phyloP scores from a whole-genome alignment of 148 eudicot species.

The Camellia lanceoleosa region DNA sequence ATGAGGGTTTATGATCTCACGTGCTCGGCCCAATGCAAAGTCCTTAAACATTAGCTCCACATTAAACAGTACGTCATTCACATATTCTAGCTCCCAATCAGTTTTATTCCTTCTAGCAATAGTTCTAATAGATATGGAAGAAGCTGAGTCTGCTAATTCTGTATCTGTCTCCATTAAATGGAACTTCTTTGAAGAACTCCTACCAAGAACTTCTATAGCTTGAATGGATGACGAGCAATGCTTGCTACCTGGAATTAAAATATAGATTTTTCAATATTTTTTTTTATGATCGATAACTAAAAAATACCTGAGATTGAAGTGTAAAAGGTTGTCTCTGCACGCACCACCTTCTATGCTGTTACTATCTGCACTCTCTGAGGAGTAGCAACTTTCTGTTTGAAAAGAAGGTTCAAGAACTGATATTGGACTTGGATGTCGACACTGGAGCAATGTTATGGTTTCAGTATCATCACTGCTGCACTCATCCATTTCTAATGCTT shows the following conservation, averaged over 20 bases:
- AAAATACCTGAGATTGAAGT: background rate
- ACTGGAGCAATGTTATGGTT: constrained; percentile 38
- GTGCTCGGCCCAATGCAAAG: constrained; percentile 53
- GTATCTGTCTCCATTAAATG: constrained; percentile 43
- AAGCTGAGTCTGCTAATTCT: constrained; percentile 85
- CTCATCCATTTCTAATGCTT: constrained; percentile 33
- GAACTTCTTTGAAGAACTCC: constrained; percentile 31
- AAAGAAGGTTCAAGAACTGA: constrained; percentile 74
- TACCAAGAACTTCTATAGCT: constrained; percentile 41
- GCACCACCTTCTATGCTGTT: constrained; percentile 55
- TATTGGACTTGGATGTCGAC: constrained; percentile 65
- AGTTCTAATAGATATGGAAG: constrained; percentile 41
- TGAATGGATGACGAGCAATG: constrained; percentile 51
- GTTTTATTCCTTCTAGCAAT: constrained; percentile 18
- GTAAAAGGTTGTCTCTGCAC: background rate
- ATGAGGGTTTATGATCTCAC: constrained; percentile 58
- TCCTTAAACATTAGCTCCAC: constrained; percentile 64
- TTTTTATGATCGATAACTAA: too few relatives aligned
- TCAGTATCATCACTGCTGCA: constrained; percentile 36
- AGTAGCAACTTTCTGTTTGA: constrained; percentile 69
- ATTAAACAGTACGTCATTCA: constrained; percentile 52
- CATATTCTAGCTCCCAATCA: constrained; percentile 64
- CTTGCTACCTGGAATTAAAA: constrained; percentile 53
- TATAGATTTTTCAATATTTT: too few relatives aligned
- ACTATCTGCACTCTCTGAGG: constrained; percentile 61